A percentile compares a stretch with the other conserved stretches of the same genome.
Conservation (phyloP, 768 basidiomycete species). For the Pleurotus cornucopiae region DNA sequence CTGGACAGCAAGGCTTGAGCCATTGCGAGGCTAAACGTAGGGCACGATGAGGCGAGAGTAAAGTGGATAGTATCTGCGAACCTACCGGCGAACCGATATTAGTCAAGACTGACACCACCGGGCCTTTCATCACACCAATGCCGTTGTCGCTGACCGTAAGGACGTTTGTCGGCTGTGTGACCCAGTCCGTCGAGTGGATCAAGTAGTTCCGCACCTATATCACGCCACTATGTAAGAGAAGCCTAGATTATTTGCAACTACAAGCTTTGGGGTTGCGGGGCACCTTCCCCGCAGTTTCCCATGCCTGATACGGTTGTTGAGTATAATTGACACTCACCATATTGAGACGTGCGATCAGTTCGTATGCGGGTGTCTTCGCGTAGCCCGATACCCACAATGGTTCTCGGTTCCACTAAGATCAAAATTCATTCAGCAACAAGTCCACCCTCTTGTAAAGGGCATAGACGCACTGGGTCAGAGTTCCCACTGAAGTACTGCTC, state of each 20-base stretch:
- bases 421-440: not conserved
- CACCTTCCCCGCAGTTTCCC: not conserved
- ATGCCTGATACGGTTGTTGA: not conserved
- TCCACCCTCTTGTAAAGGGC: constrained; percentile 1
- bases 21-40: constrained; percentile 47
- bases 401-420: constrained; percentile 62
- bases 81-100: constrained; percentile 72
- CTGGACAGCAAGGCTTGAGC: constrained; percentile 49
- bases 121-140: constrained; percentile 63
- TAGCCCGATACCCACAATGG: constrained; percentile 72
- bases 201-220: constrained; percentile 62
- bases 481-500: constrained; percentile 67
- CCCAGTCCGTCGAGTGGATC: constrained; percentile 52
- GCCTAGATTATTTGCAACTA: not conserved
- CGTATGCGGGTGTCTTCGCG: constrained; percentile 50
- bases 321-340: constrained; percentile 27
- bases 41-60: not conserved
- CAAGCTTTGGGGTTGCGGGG: no score
- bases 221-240: not conserved
- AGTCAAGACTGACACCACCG: constrained; percentile 57
- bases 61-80: not conserved
- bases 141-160: constrained; percentile 45
- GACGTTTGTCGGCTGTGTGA: constrained; percentile 45
- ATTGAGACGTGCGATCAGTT: constrained; percentile 59
- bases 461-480: constrained; percentile 54